Conservation (phyloP, 352 stramenopile species). For the Globisporangium emineosum region DNA sequence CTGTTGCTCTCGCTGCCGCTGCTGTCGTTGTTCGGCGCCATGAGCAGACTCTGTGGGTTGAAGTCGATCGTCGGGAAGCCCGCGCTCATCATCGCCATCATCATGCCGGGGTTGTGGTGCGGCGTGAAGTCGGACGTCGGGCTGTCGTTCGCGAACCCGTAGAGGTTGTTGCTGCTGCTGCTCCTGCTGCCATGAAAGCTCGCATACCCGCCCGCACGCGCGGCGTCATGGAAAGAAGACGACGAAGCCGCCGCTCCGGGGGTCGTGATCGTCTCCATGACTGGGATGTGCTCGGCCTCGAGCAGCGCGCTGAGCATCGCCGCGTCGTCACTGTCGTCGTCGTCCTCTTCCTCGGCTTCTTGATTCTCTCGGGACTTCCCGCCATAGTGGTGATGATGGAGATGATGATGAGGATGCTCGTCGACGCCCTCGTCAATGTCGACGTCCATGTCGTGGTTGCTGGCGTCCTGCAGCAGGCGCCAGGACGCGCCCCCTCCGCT, state of each 20-base stretch:
- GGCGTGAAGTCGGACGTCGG: slow-evolving; percentile 9
- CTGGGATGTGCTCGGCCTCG: slow-evolving; percentile 12
- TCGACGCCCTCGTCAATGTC: slow-evolving; percentile 18
- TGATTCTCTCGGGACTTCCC: neutral
- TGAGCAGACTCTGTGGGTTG: slow-evolving; percentile 16
- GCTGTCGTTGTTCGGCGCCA: slow-evolving; percentile 6
- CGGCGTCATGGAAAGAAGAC: slow-evolving; percentile 4
- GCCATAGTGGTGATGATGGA: neutral
- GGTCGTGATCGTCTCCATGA: slow-evolving; percentile 7
- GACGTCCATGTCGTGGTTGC: slow-evolving; percentile 25
- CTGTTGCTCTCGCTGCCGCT: slow-evolving; percentile 8
- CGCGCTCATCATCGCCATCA: slow-evolving; percentile 21
- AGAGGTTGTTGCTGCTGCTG: neutral
- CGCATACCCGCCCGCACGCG: neutral
- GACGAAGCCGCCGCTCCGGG: slow-evolving; percentile 1
- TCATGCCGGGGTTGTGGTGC: slow-evolving; percentile 18
- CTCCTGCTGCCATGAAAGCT: slow-evolving; percentile 1
- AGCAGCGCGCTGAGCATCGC: slow-evolving; percentile 16
- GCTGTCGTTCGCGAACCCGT: neutral
- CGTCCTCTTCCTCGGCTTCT: neutral
- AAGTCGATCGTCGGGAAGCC: slow-evolving; percentile 16
- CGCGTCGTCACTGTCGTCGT: slow-evolving; percentile 11
- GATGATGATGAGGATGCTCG: neutral
- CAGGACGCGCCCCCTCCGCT: slow-evolving; percentile 28
- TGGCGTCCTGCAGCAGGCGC: slow-evolving; percentile 31